phyloP scores from a whole-genome alignment of 1,139 yeast genomes.

The Taphrina betulina region DNA sequence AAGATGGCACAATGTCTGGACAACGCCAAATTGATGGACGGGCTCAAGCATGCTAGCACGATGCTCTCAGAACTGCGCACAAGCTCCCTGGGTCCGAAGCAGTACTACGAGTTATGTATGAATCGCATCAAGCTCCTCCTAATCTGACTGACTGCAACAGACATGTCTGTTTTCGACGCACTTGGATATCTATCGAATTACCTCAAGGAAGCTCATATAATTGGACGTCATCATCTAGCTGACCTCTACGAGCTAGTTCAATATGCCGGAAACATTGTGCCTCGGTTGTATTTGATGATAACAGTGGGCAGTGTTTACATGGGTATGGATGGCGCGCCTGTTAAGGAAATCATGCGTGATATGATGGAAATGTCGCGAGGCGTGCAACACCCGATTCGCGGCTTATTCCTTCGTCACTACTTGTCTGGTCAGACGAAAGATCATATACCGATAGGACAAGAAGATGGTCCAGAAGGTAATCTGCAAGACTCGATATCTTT shows the following conservation, averaged over 20 bases:
- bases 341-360: constrained; percentile 84
- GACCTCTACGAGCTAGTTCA: constrained; percentile 93
- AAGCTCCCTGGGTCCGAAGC: constrained; percentile 76
- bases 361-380: constrained; percentile 98
- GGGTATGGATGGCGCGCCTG: constrained; percentile 72
- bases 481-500: constrained; percentile 68
- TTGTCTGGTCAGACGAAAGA: constrained; percentile 80
- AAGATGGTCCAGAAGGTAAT: constrained; percentile 48
- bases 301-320: constrained; percentile 66
- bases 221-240: constrained; percentile 64
- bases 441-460: constrained; percentile 53
- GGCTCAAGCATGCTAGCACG: constrained; percentile 81
- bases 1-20: constrained; percentile 77
- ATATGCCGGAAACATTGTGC: constrained; percentile 82
- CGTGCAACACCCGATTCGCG: constrained; percentile 89
- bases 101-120: constrained; percentile 88
- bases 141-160: background rate
- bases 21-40: constrained; percentile 75
- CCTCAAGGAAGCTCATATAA: constrained; percentile 64
- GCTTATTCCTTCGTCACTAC: constrained; percentile 84
- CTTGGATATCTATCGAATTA: constrained; percentile 66
- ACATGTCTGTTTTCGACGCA: constrained; percentile 68
- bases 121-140: too few species aligned
- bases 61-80: constrained; percentile 81
- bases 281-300: constrained; percentile 88